Evolutionary conservation across 139 green algal genomes (phyloP).

Genomic region (Tetraselmis striata): DNA sequence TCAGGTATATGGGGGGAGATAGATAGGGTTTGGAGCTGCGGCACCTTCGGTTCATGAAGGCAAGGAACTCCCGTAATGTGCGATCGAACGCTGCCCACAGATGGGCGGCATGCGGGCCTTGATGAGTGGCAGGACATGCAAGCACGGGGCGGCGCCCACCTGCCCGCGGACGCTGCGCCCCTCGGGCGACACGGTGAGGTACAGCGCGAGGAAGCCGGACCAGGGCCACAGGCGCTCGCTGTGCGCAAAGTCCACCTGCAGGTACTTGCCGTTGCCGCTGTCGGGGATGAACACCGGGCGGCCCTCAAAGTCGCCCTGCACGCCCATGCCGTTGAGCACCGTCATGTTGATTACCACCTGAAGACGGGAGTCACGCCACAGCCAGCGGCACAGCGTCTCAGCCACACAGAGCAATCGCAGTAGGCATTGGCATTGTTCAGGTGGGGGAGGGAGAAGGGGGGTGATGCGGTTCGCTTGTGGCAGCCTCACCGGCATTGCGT

Average conservation of each 20-base stretch:
- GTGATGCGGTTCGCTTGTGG: background rate
- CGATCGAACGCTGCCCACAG: too few relatives aligned
- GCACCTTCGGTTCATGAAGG: background rate
- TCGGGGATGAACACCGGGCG: conserved; percentile 46
- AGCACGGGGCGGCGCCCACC: too few relatives aligned
- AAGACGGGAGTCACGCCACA: background rate
- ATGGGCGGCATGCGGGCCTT: too few relatives aligned
- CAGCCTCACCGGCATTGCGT: conserved; percentile 17
- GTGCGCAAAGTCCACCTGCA: conserved; percentile 82
- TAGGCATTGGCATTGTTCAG: too few relatives aligned
- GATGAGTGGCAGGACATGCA: too few relatives aligned
- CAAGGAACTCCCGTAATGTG: too few relatives aligned
- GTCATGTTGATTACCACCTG: conserved; percentile 90
- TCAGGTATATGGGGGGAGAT: conserved; percentile 12
- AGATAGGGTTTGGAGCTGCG: background rate
- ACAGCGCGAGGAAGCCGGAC: conserved; percentile 88
- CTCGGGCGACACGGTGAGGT: conserved; percentile 58
- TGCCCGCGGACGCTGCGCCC: conserved; percentile 34
- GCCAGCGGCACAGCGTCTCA: too few relatives aligned
- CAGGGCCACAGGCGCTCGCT: conserved; percentile 86
- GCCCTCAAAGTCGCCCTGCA: conserved; percentile 59
- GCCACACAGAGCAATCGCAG: too few relatives aligned
- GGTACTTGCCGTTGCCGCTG: conserved; percentile 52
- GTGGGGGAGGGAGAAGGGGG: too few relatives aligned
- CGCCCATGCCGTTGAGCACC: conserved; percentile 91